Conservation (phyloP, 352 stramenopile genomes). For the Globisporangium radiosum region DNA sequence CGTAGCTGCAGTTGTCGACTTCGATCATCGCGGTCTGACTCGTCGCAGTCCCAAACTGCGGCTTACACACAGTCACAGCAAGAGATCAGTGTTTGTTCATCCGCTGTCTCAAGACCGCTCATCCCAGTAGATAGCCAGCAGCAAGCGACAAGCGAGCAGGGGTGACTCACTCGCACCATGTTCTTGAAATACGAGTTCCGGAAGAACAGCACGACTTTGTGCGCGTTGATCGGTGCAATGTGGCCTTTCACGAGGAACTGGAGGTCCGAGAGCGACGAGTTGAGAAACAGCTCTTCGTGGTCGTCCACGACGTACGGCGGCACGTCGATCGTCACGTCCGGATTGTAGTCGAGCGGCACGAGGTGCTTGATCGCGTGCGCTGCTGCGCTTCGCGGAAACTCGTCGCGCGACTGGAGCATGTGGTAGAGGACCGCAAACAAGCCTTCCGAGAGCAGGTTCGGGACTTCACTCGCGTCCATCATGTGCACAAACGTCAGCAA, state of each 20-base stretch:
- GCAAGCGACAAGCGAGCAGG: background rate
- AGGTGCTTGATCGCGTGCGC: slow-evolving; percentile 85
- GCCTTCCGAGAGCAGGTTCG: slow-evolving; percentile 65
- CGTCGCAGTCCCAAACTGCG: slow-evolving; percentile 72
- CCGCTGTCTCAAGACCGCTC: no score
- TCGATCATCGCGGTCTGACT: slow-evolving; percentile 84
- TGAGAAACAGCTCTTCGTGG: slow-evolving; percentile 83
- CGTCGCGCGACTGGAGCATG: slow-evolving; percentile 68
- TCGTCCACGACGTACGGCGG: slow-evolving; percentile 80
- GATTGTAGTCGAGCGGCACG: slow-evolving; percentile 60
- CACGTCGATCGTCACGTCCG: slow-evolving; percentile 71
- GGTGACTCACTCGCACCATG: slow-evolving; percentile 80
- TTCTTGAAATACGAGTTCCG: slow-evolving; percentile 90
- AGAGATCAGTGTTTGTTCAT: no score
- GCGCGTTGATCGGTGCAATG: slow-evolving; percentile 81
- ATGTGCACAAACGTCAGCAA: slow-evolving; percentile 87
- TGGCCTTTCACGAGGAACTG: slow-evolving; percentile 85
- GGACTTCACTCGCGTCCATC: slow-evolving; percentile 75
- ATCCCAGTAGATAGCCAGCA: no score
- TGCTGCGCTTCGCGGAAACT: slow-evolving; percentile 73
- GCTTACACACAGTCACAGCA: no score
- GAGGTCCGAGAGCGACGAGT: slow-evolving; percentile 76
- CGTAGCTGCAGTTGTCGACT: slow-evolving; percentile 85
- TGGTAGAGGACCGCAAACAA: slow-evolving; percentile 73
- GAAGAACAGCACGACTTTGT: slow-evolving; percentile 88